Evolutionary conservation across 371 early-diverging fungal species (phyloP).

Genomic region (Catenaria anguillulae): DNA sequence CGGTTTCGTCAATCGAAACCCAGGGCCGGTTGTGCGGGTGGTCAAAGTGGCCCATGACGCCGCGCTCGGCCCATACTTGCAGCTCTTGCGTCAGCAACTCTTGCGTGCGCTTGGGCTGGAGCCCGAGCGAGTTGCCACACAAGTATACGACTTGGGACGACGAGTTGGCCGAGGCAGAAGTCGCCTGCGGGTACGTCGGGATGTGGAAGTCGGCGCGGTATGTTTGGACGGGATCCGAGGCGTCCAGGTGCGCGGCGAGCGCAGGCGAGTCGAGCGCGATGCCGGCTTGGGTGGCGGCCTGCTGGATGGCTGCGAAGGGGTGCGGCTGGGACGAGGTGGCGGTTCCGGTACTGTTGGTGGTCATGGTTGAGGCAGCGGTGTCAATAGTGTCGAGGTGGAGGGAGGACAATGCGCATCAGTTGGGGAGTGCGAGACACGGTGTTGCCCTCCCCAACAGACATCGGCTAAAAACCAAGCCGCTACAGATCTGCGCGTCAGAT

Average conservation of each 20-base stretch:
- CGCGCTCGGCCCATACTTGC: constrained; percentile 69
- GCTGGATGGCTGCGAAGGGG: background rate
- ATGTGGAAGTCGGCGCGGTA: constrained; percentile 52
- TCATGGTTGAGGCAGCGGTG: background rate
- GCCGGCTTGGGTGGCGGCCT: background rate
- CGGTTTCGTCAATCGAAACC: constrained; percentile 65
- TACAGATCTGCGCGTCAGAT: too few species aligned
- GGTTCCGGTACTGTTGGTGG: background rate
- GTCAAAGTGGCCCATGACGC: constrained; percentile 72
- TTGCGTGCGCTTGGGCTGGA: constrained; percentile 56
- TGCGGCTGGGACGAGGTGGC: too few species aligned
- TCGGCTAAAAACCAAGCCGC: too few species aligned
- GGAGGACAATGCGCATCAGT: too few species aligned
- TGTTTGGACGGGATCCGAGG: constrained; percentile 31
- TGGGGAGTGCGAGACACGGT: too few species aligned
- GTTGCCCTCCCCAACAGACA: too few species aligned
- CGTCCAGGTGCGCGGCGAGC: constrained; percentile 45
- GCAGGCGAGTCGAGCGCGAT: constrained; percentile 7
- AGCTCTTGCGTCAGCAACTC: constrained; percentile 67
- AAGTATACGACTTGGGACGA: constrained; percentile 41
- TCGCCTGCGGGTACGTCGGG: constrained; percentile 34
- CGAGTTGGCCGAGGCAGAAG: constrained; percentile 5
- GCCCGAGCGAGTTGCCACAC: constrained; percentile 86
- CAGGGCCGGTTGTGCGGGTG: constrained; percentile 76
- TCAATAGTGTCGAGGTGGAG: background rate